Evolutionary conservation across 768 basidiomycete genomes (phyloP).

Genomic region (Tephrocybe sp.): DNA sequence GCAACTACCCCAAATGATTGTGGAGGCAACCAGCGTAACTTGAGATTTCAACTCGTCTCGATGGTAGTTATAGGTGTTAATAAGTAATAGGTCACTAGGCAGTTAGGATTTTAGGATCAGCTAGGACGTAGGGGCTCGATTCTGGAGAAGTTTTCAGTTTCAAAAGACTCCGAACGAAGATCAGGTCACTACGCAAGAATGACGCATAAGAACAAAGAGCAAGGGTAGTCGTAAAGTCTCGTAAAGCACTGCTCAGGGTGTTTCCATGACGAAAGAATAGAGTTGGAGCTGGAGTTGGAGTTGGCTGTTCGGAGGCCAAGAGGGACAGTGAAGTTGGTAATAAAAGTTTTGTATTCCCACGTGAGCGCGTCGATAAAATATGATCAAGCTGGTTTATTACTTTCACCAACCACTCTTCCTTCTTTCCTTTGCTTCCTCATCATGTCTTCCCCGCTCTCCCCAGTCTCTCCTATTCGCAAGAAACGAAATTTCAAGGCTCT

Average conservation of each 20-base stretch:
- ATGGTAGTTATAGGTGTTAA: no score
- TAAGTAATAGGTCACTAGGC: no score
- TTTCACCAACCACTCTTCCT: conserved; percentile 5
- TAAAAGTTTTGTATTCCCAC: conserved; percentile 10
- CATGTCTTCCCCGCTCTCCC: conserved; percentile 11
- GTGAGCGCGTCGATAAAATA: conserved; percentile 16
- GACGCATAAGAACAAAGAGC: neutral
- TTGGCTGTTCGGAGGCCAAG: neutral
- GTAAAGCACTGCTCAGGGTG: conserved; percentile 2
- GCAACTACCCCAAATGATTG: no score
- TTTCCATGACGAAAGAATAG: conserved; percentile 8
- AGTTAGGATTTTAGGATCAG: no score
- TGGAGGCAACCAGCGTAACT: no score
- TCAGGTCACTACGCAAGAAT: neutral
- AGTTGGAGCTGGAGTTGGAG: neutral
- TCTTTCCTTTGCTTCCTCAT: conserved; percentile 2
- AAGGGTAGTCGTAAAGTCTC: neutral
- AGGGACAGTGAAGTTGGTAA: neutral
- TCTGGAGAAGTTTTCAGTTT: no score
- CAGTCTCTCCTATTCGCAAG: conserved; percentile 63
- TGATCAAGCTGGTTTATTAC: conserved; percentile 6
- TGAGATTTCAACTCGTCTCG: no score
- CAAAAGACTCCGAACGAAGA: neutral
- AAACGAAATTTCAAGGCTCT: conserved; percentile 91
- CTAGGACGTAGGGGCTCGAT: no score